Conservation (phyloP, 176 grass and related monocot species). For the Urochloa ruziziensis region DNA sequence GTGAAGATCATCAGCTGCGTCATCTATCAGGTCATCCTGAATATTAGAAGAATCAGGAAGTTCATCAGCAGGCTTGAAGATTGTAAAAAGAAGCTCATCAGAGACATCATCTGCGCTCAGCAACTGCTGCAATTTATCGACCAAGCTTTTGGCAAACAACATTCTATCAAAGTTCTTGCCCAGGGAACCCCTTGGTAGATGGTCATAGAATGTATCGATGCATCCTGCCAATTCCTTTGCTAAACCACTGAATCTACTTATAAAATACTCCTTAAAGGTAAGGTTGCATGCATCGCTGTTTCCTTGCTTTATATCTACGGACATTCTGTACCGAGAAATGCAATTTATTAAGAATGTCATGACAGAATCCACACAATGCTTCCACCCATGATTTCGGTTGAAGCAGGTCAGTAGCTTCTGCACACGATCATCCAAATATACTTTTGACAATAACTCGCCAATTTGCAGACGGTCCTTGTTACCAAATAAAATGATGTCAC, state of each 20-base stretch:
- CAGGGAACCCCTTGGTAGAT: conserved; percentile 55
- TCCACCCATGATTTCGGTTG: conserved; percentile 47
- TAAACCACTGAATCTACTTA: conserved; percentile 39
- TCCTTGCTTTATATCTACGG: conserved; percentile 20
- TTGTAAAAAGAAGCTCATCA: conserved; percentile 47
- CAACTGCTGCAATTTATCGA: conserved; percentile 46
- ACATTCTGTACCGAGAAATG: conserved; percentile 45
- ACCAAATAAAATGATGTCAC: conserved; percentile 79
- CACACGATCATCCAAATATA: conserved; percentile 72
- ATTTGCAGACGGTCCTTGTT: conserved; percentile 75
- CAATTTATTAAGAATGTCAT: conserved; percentile 47
- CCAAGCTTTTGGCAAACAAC: conserved; percentile 36
- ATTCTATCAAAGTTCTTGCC: conserved; percentile 50
- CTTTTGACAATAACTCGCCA: conserved; percentile 40
- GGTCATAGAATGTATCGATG: conserved; percentile 42
- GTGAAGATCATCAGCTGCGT: conserved; percentile 34
- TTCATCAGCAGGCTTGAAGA: conserved; percentile 43
- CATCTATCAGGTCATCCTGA: conserved; percentile 39
- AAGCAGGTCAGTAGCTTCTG: conserved; percentile 48
- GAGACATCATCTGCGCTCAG: conserved; percentile 34
- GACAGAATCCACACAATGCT: conserved; percentile 45
- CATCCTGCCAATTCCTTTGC: conserved; percentile 36
- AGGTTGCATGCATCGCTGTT: conserved; percentile 7
- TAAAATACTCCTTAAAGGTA: conserved; percentile 49
- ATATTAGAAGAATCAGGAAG: conserved; percentile 32